phyloP scores from a whole-genome alignment of 345 rosid genomes.

The Hibiscus mutabilis region DNA sequence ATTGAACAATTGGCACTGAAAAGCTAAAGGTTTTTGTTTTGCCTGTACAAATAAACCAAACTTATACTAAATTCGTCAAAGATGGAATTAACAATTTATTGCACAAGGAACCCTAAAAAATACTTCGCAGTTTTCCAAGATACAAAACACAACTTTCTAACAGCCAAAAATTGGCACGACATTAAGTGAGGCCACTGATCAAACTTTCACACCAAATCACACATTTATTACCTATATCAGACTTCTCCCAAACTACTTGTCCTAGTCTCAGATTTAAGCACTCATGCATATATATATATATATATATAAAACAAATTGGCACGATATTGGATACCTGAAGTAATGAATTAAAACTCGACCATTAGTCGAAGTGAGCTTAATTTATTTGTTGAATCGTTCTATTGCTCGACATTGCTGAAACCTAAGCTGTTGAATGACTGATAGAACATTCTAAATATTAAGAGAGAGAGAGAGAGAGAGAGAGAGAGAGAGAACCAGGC shows the following conservation, averaged over 20 bases:
- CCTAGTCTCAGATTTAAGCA: conserved; percentile 1
- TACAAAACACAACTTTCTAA: no score
- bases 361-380: background rate
- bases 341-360: background rate
- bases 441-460: background rate
- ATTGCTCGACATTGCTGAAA: background rate
- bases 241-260: background rate
- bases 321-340: background rate
- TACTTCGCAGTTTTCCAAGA: no score
- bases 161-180: background rate
- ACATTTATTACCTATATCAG: background rate
- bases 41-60: conserved; percentile 12
- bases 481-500: conserved; percentile 48
- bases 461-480: background rate
- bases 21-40: conserved; percentile 22
- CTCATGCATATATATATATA: background rate
- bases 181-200: background rate
- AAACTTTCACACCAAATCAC: background rate
- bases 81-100: background rate
- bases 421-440: background rate
- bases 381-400: background rate
- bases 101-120: no score
- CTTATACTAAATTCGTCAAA: background rate
- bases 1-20: conserved; percentile 35
- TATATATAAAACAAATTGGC: background rate